Evolutionary conservation across 108 stramenopile species (phyloP).

Genomic region (Aureococcus anophagefferens): DNA sequence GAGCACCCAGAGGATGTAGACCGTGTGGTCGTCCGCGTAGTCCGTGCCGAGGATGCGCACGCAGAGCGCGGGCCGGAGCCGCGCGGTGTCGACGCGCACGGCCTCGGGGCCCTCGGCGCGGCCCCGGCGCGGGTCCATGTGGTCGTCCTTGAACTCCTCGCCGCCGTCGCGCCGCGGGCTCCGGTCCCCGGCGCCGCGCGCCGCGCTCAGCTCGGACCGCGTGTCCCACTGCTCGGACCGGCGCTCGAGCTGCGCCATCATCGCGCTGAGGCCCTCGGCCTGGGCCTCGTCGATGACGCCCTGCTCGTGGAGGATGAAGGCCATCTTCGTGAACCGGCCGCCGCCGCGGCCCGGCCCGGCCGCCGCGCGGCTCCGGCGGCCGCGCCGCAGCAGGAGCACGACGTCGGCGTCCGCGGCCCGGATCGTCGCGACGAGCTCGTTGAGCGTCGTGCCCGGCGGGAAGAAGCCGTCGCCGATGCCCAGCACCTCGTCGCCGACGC

Average conservation of each 20-base stretch:
- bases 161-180: not conserved
- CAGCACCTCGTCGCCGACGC: not conserved
- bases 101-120: not conserved
- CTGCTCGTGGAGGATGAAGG: not conserved
- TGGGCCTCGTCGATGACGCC: not conserved
- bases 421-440: not conserved
- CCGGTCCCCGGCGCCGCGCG: too few species aligned
- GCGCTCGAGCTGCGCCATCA: not conserved
- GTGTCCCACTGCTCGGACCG: not conserved
- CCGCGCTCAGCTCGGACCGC: not conserved
- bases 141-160: not conserved
- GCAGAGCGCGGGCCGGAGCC: not conserved
- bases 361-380: too few species aligned
- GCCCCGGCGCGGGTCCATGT: not conserved
- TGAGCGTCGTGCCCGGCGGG: not conserved
- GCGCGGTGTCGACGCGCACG: not conserved
- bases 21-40: not conserved
- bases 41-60: not conserved
- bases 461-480: not conserved
- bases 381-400: too few species aligned
- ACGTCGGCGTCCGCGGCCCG: too few species aligned
- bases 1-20: not conserved
- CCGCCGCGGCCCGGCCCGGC: too few species aligned
- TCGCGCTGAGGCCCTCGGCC: not conserved
- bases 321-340: too few species aligned